Base-by-base conservation (phyloP, 2,329 filamentous ascomycete species). In the Aspergillus eucalypticola region DNA sequence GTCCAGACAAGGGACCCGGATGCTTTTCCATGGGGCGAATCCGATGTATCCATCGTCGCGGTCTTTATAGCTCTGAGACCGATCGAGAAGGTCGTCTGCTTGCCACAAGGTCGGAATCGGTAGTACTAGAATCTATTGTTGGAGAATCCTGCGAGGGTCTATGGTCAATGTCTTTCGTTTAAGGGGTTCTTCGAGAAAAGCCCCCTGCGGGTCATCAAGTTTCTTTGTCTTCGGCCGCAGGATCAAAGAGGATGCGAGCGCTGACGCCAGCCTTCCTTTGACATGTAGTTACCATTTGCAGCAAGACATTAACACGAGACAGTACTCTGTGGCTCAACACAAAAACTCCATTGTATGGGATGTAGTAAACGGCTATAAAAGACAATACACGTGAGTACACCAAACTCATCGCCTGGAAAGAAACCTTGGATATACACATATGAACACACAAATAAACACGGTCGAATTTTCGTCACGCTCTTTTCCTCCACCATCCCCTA, bases 381-480 rank as follows among this genome's bases (percentile, higher is more conserved):
- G 66, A 64, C 61, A 67, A 65, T 61, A 66, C 63, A 69, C 61
- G 61, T 68, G 67, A 68, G 70, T 73, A 69, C 71, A 72, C 70
- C 71, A 58, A 69, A 70, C 71, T 73, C 69, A 72, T 73, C 72
- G 72, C 71, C 73, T 68, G 65, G 64, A 70, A 71, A 67, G 64
- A 66, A 71, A 73, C 71, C 71, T 35, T 75, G 72, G 73, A 73
- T 75, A 75, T 75, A 75, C 73, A 75, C 64, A 67, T 70, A 72
- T 73, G 69, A 72, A 68, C 69, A 74, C 67, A 73, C 55, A 68
- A 66, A 66, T 57, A 56, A 62, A 64, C 60, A 61, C 60, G 52
- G 68, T 69, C 64, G 69, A 71, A 66, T 70, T 71, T 68, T 69
- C 69, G 69, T 68, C 66, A 69, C 62, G 66, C 67, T 69, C 66